phyloP scores from a whole-genome alignment of 495 filamentous ascomycete genomes.

The Aspergillus carlsbadensis region DNA sequence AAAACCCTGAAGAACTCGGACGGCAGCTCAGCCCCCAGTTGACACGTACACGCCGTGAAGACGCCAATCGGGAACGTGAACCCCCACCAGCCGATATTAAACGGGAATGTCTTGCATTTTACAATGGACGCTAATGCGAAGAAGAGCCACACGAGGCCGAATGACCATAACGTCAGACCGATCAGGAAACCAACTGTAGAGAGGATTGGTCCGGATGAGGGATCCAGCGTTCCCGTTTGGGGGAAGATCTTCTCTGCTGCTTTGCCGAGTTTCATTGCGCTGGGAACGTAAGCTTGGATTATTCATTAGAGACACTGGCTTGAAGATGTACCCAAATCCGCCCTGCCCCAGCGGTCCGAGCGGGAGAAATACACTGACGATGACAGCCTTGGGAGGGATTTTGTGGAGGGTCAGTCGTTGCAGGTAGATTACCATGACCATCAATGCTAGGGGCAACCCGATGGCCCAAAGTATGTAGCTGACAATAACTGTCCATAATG shows the following conservation, averaged over 20 bases:
- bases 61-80: conserved; percentile 63
- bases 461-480: conserved; percentile 61
- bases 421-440: conserved; percentile 60
- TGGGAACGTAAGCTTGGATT: conserved; percentile 9
- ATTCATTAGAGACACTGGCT: no score
- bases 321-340: conserved; percentile 54
- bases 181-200: conserved; percentile 53
- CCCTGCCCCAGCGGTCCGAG: conserved; percentile 60
- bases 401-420: conserved; percentile 57
- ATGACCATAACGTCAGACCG: conserved; percentile 59
- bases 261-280: conserved; percentile 55
- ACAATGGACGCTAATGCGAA: conserved; percentile 46
- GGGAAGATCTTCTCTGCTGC: conserved; percentile 51
- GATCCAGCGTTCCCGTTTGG: conserved; percentile 42
- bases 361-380: conserved; percentile 62
- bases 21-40: conserved; percentile 48
- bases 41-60: conserved; percentile 48
- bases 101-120: conserved; percentile 50
- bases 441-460: conserved; percentile 54
- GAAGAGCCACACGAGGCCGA: conserved; percentile 61
- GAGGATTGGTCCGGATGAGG: conserved; percentile 47
- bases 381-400: conserved; percentile 56
- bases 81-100: conserved; percentile 70
- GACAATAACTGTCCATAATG: conserved; percentile 54
- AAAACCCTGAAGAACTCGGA: conserved; percentile 56